phyloP scores from a whole-genome alignment of 768 basidiomycete species.

The Lyophyllum semitale region DNA sequence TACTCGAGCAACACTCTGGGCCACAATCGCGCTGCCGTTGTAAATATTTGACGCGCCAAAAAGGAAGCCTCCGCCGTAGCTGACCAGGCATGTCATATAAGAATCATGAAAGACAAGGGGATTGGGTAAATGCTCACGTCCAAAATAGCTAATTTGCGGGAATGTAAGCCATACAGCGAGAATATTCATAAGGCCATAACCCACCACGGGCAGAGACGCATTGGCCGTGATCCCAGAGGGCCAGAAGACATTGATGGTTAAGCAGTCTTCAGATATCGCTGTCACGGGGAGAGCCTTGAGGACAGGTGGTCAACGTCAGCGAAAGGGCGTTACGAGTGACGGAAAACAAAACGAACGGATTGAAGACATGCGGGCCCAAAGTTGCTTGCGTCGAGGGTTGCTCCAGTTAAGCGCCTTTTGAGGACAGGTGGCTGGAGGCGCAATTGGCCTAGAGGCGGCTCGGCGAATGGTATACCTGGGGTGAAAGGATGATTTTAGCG shows the following conservation, averaged over 20 bases:
- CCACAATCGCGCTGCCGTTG: slow-evolving; percentile 28
- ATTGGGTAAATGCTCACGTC: slow-evolving; percentile 27
- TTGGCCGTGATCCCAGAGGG: slow-evolving; percentile 36
- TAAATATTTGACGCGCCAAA: slow-evolving; percentile 18
- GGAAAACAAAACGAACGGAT: slow-evolving; percentile 25
- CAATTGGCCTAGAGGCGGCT: slow-evolving; percentile 50
- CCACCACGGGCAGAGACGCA: slow-evolving; percentile 40
- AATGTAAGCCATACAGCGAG: neutral
- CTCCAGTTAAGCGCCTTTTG: slow-evolving; percentile 35
- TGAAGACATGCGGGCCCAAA: slow-evolving; percentile 49
- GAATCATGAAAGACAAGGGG: neutral
- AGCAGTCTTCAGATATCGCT: slow-evolving; percentile 56
- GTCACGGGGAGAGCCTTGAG: slow-evolving; percentile 30
- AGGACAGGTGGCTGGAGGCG: slow-evolving; percentile 48
- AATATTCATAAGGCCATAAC: slow-evolving; percentile 2
- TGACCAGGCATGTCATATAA: neutral
- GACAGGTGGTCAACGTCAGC: neutral
- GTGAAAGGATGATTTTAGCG: slow-evolving; percentile 4
- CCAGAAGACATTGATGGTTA: slow-evolving; percentile 59
- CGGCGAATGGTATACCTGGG: slow-evolving; percentile 54
- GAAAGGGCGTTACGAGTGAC: neutral
- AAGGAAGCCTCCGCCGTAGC: slow-evolving; percentile 26
- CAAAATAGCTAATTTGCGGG: slow-evolving; percentile 33
- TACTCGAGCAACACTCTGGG: slow-evolving; percentile 24
- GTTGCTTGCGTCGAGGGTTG: slow-evolving; percentile 44